phyloP scores from a whole-genome alignment of 805 yeast species.

The Wickerhamiella vanderwaltii region DNA sequence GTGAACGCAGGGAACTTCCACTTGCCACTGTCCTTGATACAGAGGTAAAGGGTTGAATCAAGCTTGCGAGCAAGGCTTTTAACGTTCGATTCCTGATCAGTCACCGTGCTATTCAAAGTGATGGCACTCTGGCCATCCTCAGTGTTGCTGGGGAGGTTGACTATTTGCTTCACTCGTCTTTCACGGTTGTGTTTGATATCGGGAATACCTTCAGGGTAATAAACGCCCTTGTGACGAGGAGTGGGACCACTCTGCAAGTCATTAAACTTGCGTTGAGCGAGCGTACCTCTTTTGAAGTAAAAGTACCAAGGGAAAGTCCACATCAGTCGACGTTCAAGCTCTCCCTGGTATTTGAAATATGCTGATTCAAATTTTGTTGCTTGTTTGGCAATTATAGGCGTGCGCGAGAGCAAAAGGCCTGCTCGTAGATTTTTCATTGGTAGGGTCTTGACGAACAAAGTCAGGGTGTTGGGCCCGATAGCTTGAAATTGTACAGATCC shows the following conservation, averaged over 20 bases:
- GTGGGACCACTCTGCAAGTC: slow-evolving; percentile 68
- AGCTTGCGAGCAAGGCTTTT: slow-evolving; percentile 67
- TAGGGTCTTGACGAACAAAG: slow-evolving; percentile 4
- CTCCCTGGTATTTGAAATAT: slow-evolving; percentile 73
- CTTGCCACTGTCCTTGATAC: slow-evolving; percentile 36
- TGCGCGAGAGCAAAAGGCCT: slow-evolving; percentile 56
- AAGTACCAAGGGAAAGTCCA: slow-evolving; percentile 95
- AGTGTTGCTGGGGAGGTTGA: slow-evolving; percentile 56
- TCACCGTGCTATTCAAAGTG: slow-evolving; percentile 53
- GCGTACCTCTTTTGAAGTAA: slow-evolving; percentile 80
- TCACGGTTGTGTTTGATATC: slow-evolving; percentile 83
- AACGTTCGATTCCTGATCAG: slow-evolving; percentile 69
- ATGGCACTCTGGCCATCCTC: slow-evolving; percentile 38
- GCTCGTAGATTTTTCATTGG: slow-evolving; percentile 18
- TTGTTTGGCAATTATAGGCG: slow-evolving; percentile 75
- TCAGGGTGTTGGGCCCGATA: too few species aligned
- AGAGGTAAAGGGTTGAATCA: slow-evolving; percentile 65
- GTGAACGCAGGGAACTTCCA: slow-evolving; percentile 80
- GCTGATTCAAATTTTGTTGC: slow-evolving; percentile 56
- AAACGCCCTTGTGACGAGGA: slow-evolving; percentile 58
- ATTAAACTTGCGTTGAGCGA: slow-evolving; percentile 69
- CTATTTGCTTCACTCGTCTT: slow-evolving; percentile 65
- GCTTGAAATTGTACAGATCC: too few species aligned
- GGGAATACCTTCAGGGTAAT: slow-evolving; percentile 74
- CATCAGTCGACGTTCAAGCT: slow-evolving; percentile 80